phyloP scores from a whole-genome alignment of 2,329 filamentous ascomycete species.

The Rhynchosporium graminicola region DNA sequence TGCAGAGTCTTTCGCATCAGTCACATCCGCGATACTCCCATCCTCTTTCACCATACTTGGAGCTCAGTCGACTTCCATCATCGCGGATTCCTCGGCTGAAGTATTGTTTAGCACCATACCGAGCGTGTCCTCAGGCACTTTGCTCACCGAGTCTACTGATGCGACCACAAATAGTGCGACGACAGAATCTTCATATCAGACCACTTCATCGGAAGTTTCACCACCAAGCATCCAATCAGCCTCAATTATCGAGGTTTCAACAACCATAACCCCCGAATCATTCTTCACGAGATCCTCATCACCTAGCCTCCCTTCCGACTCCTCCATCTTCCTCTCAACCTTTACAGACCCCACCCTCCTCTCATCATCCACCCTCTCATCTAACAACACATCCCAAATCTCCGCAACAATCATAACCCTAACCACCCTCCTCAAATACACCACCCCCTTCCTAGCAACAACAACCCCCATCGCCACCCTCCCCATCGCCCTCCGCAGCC shows the following conservation, averaged over 20 bases:
- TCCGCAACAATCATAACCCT: background rate
- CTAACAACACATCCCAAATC: background rate
- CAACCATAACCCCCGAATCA: background rate
- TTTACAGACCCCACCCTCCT: background rate
- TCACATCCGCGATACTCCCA: too few relatives aligned
- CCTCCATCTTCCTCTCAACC: background rate
- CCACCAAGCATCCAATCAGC: background rate
- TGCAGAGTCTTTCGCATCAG: background rate
- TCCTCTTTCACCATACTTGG: background rate
- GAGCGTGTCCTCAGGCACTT: background rate
- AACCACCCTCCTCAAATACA: conserved; percentile 16
- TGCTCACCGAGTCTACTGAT: background rate
- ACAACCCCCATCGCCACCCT: background rate
- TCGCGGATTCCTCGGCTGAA: background rate
- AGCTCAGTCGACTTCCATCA: background rate
- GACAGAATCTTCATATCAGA: background rate
- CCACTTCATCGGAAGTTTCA: background rate
- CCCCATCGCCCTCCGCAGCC: background rate
- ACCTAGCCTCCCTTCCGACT: background rate
- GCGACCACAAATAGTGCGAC: background rate
- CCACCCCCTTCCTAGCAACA: background rate
- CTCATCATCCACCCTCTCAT: background rate
- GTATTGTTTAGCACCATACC: background rate
- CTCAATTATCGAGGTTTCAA: background rate
- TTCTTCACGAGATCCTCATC: background rate